Percentiles rank a stretch among this genome's conserved stretches.
Conservation (phyloP, 75 land plant genomes). For the Ceratopteris richardii region DNA sequence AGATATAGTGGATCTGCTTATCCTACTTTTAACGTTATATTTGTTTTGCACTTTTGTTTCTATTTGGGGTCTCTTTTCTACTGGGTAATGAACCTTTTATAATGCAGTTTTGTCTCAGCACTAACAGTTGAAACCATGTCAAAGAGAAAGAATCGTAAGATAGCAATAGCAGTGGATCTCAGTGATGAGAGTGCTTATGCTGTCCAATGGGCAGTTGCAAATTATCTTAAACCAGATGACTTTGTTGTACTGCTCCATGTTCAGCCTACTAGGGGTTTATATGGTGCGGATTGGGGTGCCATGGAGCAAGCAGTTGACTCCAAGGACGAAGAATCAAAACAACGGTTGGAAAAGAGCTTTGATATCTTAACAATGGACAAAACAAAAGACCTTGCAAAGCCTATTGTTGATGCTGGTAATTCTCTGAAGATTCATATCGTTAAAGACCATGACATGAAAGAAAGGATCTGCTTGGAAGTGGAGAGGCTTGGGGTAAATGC, state of each 20-base stretch:
- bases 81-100: too few species aligned
- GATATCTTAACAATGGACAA: constrained; percentile 60
- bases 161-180: constrained; percentile 40
- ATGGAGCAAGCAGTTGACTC: constrained; percentile 24
- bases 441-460: constrained; percentile 88
- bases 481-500: constrained; percentile 64
- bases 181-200: constrained; percentile 44
- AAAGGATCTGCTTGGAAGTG: constrained; percentile 69
- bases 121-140: too few species aligned
- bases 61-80: too few species aligned
- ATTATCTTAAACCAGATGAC: constrained; percentile 32
- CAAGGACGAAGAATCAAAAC: constrained; percentile 24
- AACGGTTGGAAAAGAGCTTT: constrained; percentile 56
- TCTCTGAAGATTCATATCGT: constrained; percentile 80
- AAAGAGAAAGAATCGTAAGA: constrained; percentile 32
- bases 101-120: too few species aligned
- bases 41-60: too few species aligned
- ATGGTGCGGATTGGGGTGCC: constrained; percentile 85
- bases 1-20: too few species aligned
- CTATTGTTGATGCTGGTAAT: constrained; percentile 49
- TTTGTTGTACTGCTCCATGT: constrained; percentile 34
- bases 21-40: too few species aligned
- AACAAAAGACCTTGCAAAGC: constrained; percentile 53
- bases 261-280: constrained; percentile 32
- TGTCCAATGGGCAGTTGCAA: constrained; percentile 35